Evolutionary conservation across 2,329 filamentous ascomycete genomes (phyloP).

Genomic region (Dactylellina cionopaga): DNA sequence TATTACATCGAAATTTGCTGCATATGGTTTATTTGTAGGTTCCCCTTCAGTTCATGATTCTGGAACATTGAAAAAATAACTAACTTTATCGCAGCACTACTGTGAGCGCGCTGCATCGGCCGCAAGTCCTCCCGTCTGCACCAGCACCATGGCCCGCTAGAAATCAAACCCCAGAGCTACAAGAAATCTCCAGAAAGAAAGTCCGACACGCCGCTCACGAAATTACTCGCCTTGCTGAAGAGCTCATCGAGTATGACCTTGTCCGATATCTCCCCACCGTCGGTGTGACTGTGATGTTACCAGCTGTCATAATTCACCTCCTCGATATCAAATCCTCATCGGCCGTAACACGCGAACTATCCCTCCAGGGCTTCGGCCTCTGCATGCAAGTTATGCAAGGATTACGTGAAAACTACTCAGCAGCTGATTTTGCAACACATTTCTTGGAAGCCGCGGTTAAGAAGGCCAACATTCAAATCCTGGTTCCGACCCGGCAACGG

Average conservation of each 20-base stretch:
- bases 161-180: conserved; percentile 70
- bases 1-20: conserved; percentile 82
- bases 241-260: conserved; percentile 76
- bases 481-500: conserved; percentile 60
- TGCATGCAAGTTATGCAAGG: conserved; percentile 93
- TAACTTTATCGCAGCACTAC: conserved; percentile 68
- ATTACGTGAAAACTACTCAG: conserved; percentile 87
- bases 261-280: conserved; percentile 86
- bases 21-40: conserved; percentile 84
- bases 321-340: conserved; percentile 89
- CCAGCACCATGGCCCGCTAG: conserved; percentile 61
- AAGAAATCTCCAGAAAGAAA: conserved; percentile 82
- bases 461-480: conserved; percentile 82
- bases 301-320: conserved; percentile 92
- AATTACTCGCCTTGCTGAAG: conserved; percentile 83
- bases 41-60: background rate
- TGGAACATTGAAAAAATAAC: conserved; percentile 5
- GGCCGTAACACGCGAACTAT: conserved; percentile 75
- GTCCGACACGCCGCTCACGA: conserved; percentile 85
- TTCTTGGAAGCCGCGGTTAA: conserved; percentile 92
- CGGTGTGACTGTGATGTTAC: conserved; percentile 87
- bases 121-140: conserved; percentile 83
- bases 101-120: conserved; percentile 87
- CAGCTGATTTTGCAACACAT: conserved; percentile 93
- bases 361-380: conserved; percentile 82